These are phyloP conservation scores for Pyrenophora graminea DNA, from an alignment of 2,329 filamentous ascomycete genomes.

Conservation along the genomic window DNA sequence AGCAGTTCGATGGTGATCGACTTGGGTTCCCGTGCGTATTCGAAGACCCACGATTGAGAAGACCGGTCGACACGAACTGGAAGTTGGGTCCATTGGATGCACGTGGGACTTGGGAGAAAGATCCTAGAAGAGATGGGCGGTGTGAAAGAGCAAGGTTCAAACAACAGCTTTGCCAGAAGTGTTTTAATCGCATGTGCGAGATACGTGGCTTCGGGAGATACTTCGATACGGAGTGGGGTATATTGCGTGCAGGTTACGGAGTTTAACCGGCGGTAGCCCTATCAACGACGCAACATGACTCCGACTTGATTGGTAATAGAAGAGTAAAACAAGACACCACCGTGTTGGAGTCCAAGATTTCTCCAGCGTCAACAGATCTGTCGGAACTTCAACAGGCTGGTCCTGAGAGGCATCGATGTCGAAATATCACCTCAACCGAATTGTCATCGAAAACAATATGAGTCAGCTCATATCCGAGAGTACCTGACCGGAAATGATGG, in stretches of 20 bases:
- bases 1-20: conserved; percentile 27
- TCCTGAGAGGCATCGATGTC: no score
- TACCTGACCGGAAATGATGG: no score
- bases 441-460: no score
- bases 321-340: no score
- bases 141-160: conserved; percentile 22
- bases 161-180: conserved; percentile 30
- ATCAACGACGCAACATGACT: neutral
- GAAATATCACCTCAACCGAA: no score
- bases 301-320: no score
- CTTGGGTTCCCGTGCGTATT: conserved; percentile 31
- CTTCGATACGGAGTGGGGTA: conserved; percentile 30
- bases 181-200: conserved; percentile 31
- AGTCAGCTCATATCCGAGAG: no score
- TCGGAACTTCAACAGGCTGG: no score
- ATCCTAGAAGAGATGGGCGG: conserved; percentile 23
- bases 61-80: conserved; percentile 25
- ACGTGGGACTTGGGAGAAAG: conserved; percentile 27
- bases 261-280: neutral
- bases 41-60: conserved; percentile 20
- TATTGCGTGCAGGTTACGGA: conserved; percentile 14
- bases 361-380: no score
- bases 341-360: no score
- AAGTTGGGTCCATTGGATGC: conserved; percentile 25
- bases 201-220: conserved; percentile 29